Conservation (phyloP, 441 rosid species). For the Capsella rubella region DNA sequence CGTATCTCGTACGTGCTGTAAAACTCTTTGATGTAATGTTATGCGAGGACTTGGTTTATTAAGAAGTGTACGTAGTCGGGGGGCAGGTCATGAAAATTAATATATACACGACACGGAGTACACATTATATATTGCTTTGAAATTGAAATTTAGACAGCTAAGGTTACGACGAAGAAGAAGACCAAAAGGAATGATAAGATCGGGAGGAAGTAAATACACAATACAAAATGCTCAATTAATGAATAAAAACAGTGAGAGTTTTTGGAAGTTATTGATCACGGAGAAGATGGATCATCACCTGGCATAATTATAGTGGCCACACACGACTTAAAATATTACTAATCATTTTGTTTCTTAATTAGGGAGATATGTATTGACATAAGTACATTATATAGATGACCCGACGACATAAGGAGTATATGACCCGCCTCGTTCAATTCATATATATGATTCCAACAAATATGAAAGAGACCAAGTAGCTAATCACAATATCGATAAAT, state of each 20-base stretch:
- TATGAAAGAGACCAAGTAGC: slow-evolving; percentile 36
- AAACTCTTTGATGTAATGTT: too few species aligned
- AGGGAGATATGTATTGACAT: slow-evolving; percentile 23
- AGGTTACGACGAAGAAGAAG: too few species aligned
- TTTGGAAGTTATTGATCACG: slow-evolving; percentile 28
- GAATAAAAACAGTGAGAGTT: neutral
- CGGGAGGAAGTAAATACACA: too few species aligned
- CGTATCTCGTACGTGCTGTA: too few species aligned
- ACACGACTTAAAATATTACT: slow-evolving; percentile 35
- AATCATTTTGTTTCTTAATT: slow-evolving; percentile 32
- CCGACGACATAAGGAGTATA: slow-evolving; percentile 10
- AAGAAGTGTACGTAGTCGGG: too few species aligned
- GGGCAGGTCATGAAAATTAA: too few species aligned
- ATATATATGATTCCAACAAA: slow-evolving; percentile 39
- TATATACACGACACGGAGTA: too few species aligned
- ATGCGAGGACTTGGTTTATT: too few species aligned
- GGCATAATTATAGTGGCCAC: slow-evolving; percentile 43
- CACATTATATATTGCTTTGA: too few species aligned
- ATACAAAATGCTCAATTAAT: too few species aligned
- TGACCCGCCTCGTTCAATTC: slow-evolving; percentile 38
- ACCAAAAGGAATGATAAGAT: too few species aligned
- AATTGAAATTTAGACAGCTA: too few species aligned
- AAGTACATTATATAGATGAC: slow-evolving; percentile 1
- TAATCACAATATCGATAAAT: neutral
- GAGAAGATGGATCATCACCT: slow-evolving; percentile 15